phyloP scores from a whole-genome alignment of 2,329 filamentous ascomycete genomes.

The Calonectria naviculata region DNA sequence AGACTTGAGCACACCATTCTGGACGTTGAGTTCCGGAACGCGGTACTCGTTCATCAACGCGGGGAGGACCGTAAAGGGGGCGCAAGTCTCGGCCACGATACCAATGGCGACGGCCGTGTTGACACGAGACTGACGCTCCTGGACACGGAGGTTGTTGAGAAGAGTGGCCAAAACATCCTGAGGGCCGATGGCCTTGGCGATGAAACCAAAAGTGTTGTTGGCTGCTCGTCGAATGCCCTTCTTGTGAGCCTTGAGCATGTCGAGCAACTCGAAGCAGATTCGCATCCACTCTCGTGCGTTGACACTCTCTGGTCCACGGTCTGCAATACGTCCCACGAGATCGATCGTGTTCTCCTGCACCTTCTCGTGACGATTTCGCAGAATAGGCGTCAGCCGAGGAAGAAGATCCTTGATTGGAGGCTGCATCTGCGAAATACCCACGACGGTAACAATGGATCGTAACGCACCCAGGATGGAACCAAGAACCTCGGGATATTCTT shows the following conservation, averaged over 20 bases:
- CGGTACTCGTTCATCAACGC: slow-evolving; percentile 99
- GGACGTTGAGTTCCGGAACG: slow-evolving; percentile 97
- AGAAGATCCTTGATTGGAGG: slow-evolving; percentile 97
- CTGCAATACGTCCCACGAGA: slow-evolving; percentile 95
- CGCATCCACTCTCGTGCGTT: slow-evolving; percentile 99
- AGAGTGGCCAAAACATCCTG: slow-evolving; percentile 97
- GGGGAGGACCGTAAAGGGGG: slow-evolving; percentile 97
- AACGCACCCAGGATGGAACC: slow-evolving; percentile 96
- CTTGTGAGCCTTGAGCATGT: slow-evolving; percentile 99
- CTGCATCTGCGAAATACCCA: slow-evolving; percentile 98
- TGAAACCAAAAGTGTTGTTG: slow-evolving; percentile 99
- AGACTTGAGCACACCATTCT: slow-evolving; percentile 98
- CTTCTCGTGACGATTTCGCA: slow-evolving; percentile 98
- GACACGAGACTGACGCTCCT: slow-evolving; percentile 97
- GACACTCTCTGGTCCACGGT: slow-evolving; percentile 95
- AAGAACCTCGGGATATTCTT: slow-evolving; percentile 98
- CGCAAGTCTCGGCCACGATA: slow-evolving; percentile 98
- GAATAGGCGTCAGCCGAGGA: slow-evolving; percentile 94
- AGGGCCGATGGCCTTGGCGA: slow-evolving; percentile 97
- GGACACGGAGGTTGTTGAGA: slow-evolving; percentile 95
- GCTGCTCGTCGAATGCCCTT: slow-evolving; percentile 98
- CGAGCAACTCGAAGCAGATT: slow-evolving; percentile 97
- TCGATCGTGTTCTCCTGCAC: slow-evolving; percentile 99
- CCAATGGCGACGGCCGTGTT: slow-evolving; percentile 99
- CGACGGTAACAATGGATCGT: slow-evolving; percentile 95